Conservation (phyloP, 2,329 filamentous ascomycete genomes). For the Alternaria ethzedia region DNA sequence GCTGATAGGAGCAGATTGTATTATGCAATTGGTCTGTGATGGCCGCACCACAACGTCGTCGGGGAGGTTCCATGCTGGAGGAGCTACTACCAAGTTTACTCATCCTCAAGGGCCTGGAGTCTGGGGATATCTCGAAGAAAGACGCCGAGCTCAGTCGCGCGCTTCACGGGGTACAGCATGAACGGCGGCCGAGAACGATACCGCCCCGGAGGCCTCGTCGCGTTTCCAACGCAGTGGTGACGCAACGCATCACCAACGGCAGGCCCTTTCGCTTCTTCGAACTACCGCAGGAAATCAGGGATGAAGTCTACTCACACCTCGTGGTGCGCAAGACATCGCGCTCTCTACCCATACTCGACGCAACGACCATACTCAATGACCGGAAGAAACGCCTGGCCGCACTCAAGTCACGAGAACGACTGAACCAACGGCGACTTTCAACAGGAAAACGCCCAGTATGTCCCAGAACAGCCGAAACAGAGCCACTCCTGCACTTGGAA, state of each 20-base stretch:
- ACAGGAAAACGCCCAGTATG: conserved; percentile 27
- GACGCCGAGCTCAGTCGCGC: neutral
- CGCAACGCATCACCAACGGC: conserved; percentile 1
- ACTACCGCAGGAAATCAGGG: conserved; percentile 36
- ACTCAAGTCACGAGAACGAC: conserved; percentile 27
- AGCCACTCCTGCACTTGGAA: conserved; percentile 30
- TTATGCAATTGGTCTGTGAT: conserved; percentile 34
- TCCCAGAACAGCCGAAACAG: conserved; percentile 14
- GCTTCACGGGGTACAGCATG: neutral
- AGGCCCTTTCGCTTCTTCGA: conserved; percentile 36
- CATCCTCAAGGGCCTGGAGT: conserved; percentile 4
- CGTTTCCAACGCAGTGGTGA: neutral
- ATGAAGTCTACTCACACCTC: conserved; percentile 38
- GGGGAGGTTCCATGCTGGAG: conserved; percentile 34
- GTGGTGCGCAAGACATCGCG: conserved; percentile 24
- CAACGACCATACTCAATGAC: conserved; percentile 28
- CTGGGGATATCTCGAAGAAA: neutral
- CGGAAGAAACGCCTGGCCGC: conserved; percentile 34
- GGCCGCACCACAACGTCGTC: conserved; percentile 34
- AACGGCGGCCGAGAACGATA: conserved; percentile 1
- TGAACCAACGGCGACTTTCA: conserved; percentile 31
- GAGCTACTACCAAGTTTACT: conserved; percentile 8
- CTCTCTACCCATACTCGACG: conserved; percentile 27
- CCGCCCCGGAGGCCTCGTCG: conserved; percentile 2
- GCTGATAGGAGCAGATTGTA: conserved; percentile 25